Conservation (phyloP, 306 rosid species). For the Comarum palustre region DNA sequence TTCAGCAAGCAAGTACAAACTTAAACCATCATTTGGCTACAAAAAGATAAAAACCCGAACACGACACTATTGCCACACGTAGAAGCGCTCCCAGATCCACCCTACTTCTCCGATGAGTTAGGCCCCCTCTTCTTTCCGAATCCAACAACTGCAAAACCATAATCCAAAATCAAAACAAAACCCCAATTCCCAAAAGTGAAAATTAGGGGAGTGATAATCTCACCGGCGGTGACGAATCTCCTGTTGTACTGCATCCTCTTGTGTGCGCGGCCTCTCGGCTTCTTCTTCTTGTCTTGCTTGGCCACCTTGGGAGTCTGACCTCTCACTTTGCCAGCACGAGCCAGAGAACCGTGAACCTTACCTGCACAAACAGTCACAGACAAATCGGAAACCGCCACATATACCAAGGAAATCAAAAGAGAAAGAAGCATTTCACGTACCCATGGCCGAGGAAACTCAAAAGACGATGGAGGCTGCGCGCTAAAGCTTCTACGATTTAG, state of each 20-base stretch:
- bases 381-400: not conserved
- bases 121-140: conserved; percentile 63
- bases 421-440: not conserved
- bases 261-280: conserved; percentile 62
- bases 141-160: conserved; percentile 42
- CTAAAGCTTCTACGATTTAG: not conserved
- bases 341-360: conserved; percentile 64
- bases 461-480: not conserved
- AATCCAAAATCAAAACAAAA: not conserved
- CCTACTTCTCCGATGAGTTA: conserved; percentile 54
- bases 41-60: not conserved
- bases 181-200: too few relatives aligned
- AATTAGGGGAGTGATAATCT: not conserved
- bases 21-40: conserved; percentile 3
- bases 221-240: conserved; percentile 64
- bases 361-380: conserved; percentile 33
- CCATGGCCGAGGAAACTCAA: conserved; percentile 5
- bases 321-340: conserved; percentile 69
- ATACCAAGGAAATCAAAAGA: not conserved
- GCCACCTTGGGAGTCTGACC: conserved; percentile 71
- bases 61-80: conserved; percentile 3
- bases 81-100: conserved; percentile 1
- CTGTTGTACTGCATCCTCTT: conserved; percentile 66
- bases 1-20: not conserved
- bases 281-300: conserved; percentile 66